Conservation (phyloP, 495 filamentous ascomycete species). For the Aspergillus indologenus region DNA sequence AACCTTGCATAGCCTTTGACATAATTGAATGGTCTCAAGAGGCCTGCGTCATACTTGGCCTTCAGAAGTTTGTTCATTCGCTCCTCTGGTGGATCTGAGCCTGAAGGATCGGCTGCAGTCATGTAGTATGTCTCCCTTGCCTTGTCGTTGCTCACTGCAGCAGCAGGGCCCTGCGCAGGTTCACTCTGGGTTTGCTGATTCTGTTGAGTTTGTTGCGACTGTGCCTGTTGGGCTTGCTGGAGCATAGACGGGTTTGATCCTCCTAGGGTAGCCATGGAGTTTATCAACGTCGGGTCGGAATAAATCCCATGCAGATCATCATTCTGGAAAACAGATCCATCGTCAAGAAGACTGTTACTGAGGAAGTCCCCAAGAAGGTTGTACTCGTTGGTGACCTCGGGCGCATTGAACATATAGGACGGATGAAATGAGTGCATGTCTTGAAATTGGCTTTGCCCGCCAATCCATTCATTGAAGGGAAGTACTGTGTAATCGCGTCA, state of each 20-base stretch:
- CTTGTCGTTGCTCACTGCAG: conserved; percentile 68
- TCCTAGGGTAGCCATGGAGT: conserved; percentile 43
- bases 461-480: conserved; percentile 67
- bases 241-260: conserved; percentile 30
- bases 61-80: conserved; percentile 92
- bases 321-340: conserved; percentile 61
- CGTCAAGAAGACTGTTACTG: conserved; percentile 81
- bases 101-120: conserved; percentile 90
- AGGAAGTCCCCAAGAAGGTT: conserved; percentile 95
- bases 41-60: conserved; percentile 91
- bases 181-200: conserved; percentile 49
- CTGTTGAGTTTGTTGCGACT: conserved; percentile 40
- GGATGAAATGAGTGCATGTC: conserved; percentile 94
- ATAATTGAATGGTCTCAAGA: conserved; percentile 96
- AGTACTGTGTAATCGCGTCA: conserved; percentile 49
- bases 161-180: conserved; percentile 56
- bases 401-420: conserved; percentile 92
- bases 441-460: conserved; percentile 76
- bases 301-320: conserved; percentile 58
- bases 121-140: conserved; percentile 90
- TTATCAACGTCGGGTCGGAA: conserved; percentile 53
- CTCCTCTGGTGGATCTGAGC: conserved; percentile 86
- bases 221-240: conserved; percentile 36
- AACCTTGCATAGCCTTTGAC: conserved; percentile 91
- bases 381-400: conserved; percentile 92